These are phyloP conservation scores for Boletus rubescentipes DNA, from an alignment of 768 basidiomycete species.

Conservation along the genomic window DNA sequence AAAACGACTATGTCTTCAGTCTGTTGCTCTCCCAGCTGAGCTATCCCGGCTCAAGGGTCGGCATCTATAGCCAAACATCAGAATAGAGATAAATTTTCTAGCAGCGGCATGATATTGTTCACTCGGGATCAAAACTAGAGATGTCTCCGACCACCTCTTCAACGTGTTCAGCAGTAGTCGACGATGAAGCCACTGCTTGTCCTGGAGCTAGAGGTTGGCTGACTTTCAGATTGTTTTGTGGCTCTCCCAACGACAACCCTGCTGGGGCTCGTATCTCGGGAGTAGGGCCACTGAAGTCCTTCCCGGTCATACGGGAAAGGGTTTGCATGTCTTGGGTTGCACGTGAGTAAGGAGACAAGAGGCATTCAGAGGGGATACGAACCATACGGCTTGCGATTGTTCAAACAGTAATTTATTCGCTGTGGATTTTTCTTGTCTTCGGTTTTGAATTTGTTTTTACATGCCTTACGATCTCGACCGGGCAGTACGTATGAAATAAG, in stretches of 20 bases:
- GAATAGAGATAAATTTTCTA: neutral
- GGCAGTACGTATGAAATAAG: slow-evolving; percentile 85
- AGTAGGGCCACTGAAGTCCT: slow-evolving; percentile 79
- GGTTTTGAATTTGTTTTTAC: slow-evolving; percentile 90
- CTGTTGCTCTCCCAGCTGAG: slow-evolving; percentile 77
- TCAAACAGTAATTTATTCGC: slow-evolving; percentile 75
- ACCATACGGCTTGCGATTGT: slow-evolving; percentile 77
- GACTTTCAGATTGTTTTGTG: slow-evolving; percentile 1
- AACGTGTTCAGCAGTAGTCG: slow-evolving; percentile 31
- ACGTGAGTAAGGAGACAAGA: neutral
- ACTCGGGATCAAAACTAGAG: slow-evolving; percentile 24
- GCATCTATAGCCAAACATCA: neutral
- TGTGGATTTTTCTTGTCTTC: slow-evolving; percentile 81
- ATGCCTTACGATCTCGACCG: slow-evolving; percentile 82
- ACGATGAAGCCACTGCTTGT: slow-evolving; percentile 31
- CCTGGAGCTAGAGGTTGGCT: neutral
- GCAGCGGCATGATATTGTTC: neutral
- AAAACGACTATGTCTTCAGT: slow-evolving; percentile 44
- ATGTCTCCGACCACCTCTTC: slow-evolving; percentile 34
- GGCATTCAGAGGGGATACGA: slow-evolving; percentile 22
- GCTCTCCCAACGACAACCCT: slow-evolving; percentile 35
- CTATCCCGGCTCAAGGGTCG: slow-evolving; percentile 50
- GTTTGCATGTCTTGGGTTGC: slow-evolving; percentile 60
- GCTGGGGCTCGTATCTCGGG: slow-evolving; percentile 58
- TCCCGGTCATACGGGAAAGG: slow-evolving; percentile 77